A percentile compares a stretch with the other conserved stretches of the same genome.
Evolutionary conservation across 805 yeast species (phyloP).

Genomic region (Candida ascalaphidarum): DNA sequence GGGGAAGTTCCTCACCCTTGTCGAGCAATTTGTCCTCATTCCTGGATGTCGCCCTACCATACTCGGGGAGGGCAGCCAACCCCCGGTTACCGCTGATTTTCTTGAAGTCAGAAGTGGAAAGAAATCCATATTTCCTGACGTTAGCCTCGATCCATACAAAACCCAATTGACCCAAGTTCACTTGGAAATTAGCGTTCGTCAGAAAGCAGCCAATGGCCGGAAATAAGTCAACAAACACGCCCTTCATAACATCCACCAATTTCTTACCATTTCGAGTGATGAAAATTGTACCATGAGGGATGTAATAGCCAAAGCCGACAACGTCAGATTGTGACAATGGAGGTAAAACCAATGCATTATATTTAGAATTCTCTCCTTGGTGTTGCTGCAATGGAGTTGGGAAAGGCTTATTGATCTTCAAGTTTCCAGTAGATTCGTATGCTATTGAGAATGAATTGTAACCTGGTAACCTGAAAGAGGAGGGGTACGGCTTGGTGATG

Average conservation of each 20-base stretch:
- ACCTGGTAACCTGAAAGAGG: constrained; percentile 63
- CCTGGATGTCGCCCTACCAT: constrained; percentile 8
- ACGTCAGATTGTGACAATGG: constrained; percentile 45
- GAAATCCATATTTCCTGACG: constrained; percentile 49
- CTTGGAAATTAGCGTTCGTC: constrained; percentile 34
- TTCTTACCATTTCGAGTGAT: constrained; percentile 51
- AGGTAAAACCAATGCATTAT: constrained; percentile 40
- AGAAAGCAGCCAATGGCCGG: constrained; percentile 48
- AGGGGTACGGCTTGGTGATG: constrained; percentile 66
- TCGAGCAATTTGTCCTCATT: constrained; percentile 49
- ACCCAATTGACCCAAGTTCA: constrained; percentile 35
- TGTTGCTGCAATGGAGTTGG: constrained; percentile 38
- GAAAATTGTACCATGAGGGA: constrained; percentile 40
- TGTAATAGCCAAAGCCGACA: constrained; percentile 46
- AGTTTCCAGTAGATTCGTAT: constrained; percentile 64
- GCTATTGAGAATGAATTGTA: constrained; percentile 60
- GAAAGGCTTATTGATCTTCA: constrained; percentile 60
- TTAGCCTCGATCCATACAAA: constrained; percentile 43
- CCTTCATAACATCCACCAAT: constrained; percentile 40
- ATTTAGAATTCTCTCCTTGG: constrained; percentile 28
- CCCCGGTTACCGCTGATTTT: constrained; percentile 31
- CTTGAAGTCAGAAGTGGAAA: constrained; percentile 36
- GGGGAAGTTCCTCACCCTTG: constrained; percentile 68
- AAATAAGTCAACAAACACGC: constrained; percentile 40
- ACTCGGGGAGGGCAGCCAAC: constrained; percentile 30